A percentile compares a stretch with the other conserved stretches of the same genome.
These are phyloP conservation scores for Pyropia yezoensis DNA, from an alignment of 23 red algal genomes.

Conservation along the genomic window DNA sequence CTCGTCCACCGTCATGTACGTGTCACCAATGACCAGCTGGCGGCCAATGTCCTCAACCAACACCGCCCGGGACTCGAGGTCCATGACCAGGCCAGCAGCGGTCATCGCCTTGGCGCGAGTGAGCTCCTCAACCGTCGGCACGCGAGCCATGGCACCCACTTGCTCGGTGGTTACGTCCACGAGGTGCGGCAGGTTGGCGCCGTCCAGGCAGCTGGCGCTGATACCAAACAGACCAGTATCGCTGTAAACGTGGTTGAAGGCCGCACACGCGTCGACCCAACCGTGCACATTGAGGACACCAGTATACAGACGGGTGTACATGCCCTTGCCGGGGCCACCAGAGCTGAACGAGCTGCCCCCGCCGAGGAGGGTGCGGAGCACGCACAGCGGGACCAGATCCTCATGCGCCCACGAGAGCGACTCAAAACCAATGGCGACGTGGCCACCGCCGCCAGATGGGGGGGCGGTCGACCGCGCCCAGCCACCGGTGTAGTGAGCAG, in stretches of 20 bases:
- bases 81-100: conserved; percentile 76
- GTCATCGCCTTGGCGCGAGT: conserved; percentile 87
- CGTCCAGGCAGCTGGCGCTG: conserved; percentile 48
- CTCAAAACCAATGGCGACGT: conserved; percentile 83
- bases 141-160: conserved; percentile 42
- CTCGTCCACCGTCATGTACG: conserved; percentile 16
- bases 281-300: conserved; percentile 78
- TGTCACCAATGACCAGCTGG: conserved; percentile 69
- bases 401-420: conserved; percentile 81
- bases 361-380: conserved; percentile 83
- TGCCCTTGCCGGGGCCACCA: conserved; percentile 96
- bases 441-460: conserved; percentile 44
- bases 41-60: conserved; percentile 89
- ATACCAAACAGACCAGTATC: conserved; percentile 94
- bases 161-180: conserved; percentile 54
- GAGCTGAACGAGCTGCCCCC: conserved; percentile 90
- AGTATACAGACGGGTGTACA: conserved; percentile 93
- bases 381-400: conserved; percentile 74
- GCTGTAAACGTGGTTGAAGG: conserved; percentile 88
- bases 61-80: conserved; percentile 82
- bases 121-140: conserved; percentile 42
- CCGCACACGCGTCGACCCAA: conserved; percentile 64
- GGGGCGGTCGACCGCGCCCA: conserved; percentile 12
- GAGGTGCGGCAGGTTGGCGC: conserved; percentile 48
- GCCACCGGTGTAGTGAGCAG: conserved; percentile 80